Conservation (phyloP, 768 basidiomycete genomes). For the Suillus clintonianus region DNA sequence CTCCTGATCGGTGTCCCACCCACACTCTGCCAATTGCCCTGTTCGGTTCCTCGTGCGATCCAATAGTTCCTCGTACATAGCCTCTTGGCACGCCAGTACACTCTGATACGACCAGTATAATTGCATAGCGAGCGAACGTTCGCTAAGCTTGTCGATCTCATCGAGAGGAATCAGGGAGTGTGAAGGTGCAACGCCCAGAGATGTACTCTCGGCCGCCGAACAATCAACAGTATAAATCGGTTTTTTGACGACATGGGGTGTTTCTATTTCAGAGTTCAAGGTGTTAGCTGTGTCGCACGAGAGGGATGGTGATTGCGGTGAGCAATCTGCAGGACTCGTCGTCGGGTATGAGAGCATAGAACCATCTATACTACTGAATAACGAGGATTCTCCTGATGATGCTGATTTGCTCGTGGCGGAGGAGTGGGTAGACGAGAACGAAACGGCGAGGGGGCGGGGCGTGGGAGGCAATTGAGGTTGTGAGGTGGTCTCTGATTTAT, state of each 20-base stretch:
- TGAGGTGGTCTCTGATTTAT: conserved; percentile 23
- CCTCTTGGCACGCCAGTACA: conserved; percentile 67
- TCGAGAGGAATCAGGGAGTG: conserved; percentile 41
- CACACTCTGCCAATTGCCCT: conserved; percentile 53
- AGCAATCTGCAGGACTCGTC: conserved; percentile 20
- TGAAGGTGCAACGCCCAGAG: conserved; percentile 31
- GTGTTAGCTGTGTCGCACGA: background rate
- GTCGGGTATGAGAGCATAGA: conserved; percentile 25
- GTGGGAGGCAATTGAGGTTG: conserved; percentile 16
- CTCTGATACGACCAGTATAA: conserved; percentile 62
- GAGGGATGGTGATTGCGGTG: conserved; percentile 14
- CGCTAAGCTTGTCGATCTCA: conserved; percentile 48
- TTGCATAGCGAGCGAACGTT: conserved; percentile 71
- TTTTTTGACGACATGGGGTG: conserved; percentile 14
- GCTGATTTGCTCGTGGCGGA: conserved; percentile 29
- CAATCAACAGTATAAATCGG: conserved; percentile 49
- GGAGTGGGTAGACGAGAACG: conserved; percentile 53
- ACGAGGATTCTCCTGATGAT: conserved; percentile 35
- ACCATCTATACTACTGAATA: conserved; percentile 32
- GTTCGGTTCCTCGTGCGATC: conserved; percentile 60
- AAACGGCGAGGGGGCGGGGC: conserved; percentile 46
- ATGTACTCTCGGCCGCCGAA: conserved; percentile 46
- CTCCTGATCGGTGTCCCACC: conserved; percentile 74
- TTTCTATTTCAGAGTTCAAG: conserved; percentile 3
- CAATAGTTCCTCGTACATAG: conserved; percentile 77